Base-by-base conservation (phyloP, 2,329 filamentous ascomycete genomes). In the Emmonsiellopsis sp. region DNA sequence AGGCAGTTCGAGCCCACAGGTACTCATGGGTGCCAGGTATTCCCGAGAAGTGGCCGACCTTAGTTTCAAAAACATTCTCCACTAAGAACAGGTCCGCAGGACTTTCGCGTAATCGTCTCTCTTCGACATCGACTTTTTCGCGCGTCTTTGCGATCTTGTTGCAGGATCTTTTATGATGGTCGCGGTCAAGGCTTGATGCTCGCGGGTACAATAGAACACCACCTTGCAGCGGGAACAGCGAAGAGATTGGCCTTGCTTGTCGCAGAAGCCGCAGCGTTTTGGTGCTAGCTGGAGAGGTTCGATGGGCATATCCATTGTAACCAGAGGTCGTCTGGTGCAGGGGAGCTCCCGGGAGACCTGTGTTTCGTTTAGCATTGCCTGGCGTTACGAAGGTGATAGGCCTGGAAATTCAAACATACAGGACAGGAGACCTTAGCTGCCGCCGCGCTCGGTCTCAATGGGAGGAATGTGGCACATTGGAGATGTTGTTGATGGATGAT, bases 181-280 rank as follows among this genome's bases (percentile, higher is more conserved):
- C 40, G 26, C 69, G 60, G 57, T 79, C 61, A 1, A 60, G 0
- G 52, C 50, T 62, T 79, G 75, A 60, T 79, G 75, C 1, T 73
- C 69, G 11, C 61, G 60, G 48, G 68, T 61, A 63, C 78, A 80
- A 63, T 80, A 80, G 40, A 63, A 62, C 50, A 73, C 65, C 1
- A 67, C 70, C 42, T 65, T 68, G 63, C 77, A 80, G 5, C 62
- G 68, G 3, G 63, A 55, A 57, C 77, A 80, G 50, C 62, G 67
- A 4, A 63, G 61, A 32, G 74, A 67, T 2, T 63, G 61, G 5
- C 65, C 58, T 20, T 54, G 58, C 35, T 53, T 60, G 45, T 54
- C 50, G 55, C 63, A 68, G 13, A 62, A 35, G 7, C 59, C 55
- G 54, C 65, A 68, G 34, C 13, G n/a, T 47, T 35, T 47, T 16